These are phyloP conservation scores for Tricholoma hemisulphureum DNA, from an alignment of 768 basidiomycete species.

Conservation along the genomic window DNA sequence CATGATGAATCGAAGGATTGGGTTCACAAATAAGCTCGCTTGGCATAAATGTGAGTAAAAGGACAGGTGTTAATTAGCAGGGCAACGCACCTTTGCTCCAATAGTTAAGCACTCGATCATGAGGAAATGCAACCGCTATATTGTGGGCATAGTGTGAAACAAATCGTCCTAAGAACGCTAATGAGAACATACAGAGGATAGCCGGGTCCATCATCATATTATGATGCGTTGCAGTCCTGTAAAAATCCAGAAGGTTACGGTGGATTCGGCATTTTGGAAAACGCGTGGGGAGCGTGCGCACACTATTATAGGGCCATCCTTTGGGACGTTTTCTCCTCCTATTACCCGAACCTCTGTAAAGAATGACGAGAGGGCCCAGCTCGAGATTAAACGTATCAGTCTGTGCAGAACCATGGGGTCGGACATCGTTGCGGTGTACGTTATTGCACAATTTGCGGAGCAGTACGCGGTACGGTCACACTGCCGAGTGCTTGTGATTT, in stretches of 20 bases:
- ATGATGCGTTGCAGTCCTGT: slow-evolving; percentile 81
- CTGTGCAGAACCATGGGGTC: slow-evolving; percentile 58
- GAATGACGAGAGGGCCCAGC: slow-evolving; percentile 78
- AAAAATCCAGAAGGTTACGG: slow-evolving; percentile 3
- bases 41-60: slow-evolving; percentile 8
- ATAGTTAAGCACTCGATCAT: slow-evolving; percentile 78
- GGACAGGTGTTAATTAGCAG: not conserved
- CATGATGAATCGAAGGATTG: slow-evolving; percentile 68
- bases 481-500: no score
- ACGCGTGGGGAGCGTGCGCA: slow-evolving; percentile 40
- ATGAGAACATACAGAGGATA: slow-evolving; percentile 56
- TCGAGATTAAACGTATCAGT: slow-evolving; percentile 67
- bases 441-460: not conserved
- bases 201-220: slow-evolving; percentile 95
- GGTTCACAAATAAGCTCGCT: slow-evolving; percentile 82
- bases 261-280: not conserved
- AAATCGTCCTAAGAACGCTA: not conserved
- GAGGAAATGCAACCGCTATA: slow-evolving; percentile 81
- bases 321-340: slow-evolving; percentile 85
- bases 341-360: slow-evolving; percentile 86
- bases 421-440: slow-evolving; percentile 9
- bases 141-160: slow-evolving; percentile 10
- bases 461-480: no score
- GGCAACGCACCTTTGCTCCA: slow-evolving; percentile 81
- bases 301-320: slow-evolving; percentile 90